Evolutionary conservation across 805 yeast species (phyloP).

Genomic region (Candida nemodendra): DNA sequence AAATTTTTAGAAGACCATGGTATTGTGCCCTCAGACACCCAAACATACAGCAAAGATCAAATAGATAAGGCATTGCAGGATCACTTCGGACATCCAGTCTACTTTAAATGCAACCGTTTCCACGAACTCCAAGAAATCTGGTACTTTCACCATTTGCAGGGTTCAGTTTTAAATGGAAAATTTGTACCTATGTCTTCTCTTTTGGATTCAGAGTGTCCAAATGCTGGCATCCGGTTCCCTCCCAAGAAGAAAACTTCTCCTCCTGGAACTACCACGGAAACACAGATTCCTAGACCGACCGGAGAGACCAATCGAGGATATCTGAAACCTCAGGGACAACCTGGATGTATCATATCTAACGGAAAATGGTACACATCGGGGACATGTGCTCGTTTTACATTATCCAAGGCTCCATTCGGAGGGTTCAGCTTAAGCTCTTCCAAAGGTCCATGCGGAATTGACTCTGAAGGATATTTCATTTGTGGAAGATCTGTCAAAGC

Average conservation of each 20-base stretch:
- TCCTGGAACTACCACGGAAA: conserved; percentile 24
- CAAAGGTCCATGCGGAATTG: conserved; percentile 70
- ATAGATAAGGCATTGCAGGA: conserved; percentile 51
- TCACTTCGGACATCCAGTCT: conserved; percentile 56
- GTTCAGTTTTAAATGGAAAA: conserved; percentile 65
- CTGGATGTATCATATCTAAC: conserved; percentile 79
- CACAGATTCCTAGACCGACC: conserved; percentile 24
- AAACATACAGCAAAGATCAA: conserved; percentile 56
- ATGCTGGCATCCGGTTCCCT: conserved; percentile 61
- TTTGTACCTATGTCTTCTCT: conserved; percentile 64
- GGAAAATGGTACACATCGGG: conserved; percentile 86
- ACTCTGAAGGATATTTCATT: conserved; percentile 25
- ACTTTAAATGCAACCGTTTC: conserved; percentile 56
- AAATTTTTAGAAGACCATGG: conserved; percentile 65
- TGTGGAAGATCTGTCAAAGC: conserved; percentile 37
- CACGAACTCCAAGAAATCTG: conserved; percentile 63
- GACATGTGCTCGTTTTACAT: conserved; percentile 75
- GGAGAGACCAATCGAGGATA: conserved; percentile 40
- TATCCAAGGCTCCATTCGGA: conserved; percentile 61
- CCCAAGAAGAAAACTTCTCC: conserved; percentile 53
- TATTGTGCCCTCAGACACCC: conserved; percentile 60
- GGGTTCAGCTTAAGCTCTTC: conserved; percentile 70
- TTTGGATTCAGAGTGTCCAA: conserved; percentile 63
- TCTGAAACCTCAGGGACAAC: conserved; percentile 47
- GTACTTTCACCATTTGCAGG: conserved; percentile 77